Conservation (phyloP, 768 basidiomycete genomes). For the Mycena epipterygia region DNA sequence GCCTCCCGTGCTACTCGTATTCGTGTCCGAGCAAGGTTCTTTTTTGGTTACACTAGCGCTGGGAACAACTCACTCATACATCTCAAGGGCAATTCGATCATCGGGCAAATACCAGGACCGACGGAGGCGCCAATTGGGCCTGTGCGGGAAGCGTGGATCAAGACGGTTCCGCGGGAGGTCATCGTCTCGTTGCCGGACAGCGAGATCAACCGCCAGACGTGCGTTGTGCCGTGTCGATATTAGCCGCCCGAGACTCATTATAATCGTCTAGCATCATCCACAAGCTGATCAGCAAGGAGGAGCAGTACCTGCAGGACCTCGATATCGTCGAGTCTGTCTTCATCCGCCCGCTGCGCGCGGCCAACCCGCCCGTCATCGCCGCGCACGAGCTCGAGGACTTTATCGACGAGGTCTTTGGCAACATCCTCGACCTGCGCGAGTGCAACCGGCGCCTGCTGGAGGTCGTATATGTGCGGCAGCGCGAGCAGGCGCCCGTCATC, state of each 20-base stretch:
- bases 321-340: slow-evolving; percentile 83
- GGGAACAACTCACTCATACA: slow-evolving; percentile 4
- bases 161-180: slow-evolving; percentile 58
- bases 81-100: slow-evolving; percentile 49
- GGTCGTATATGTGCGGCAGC: slow-evolving; percentile 88
- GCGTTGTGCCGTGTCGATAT: slow-evolving; percentile 24
- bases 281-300: slow-evolving; percentile 90
- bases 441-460: slow-evolving; percentile 88
- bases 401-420: slow-evolving; percentile 91
- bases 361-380: slow-evolving; percentile 57
- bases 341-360: slow-evolving; percentile 61
- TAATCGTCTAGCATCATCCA: slow-evolving; percentile 76
- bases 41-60: slow-evolving; percentile 12
- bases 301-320: slow-evolving; percentile 91
- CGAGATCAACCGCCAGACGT: slow-evolving; percentile 89
- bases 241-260: not conserved
- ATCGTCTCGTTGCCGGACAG: slow-evolving; percentile 71
- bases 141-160: slow-evolving; percentile 59
- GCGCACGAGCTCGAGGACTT: slow-evolving; percentile 79
- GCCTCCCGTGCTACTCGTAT: slow-evolving; percentile 84
- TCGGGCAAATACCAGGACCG: slow-evolving; percentile 42
- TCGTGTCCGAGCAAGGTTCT: slow-evolving; percentile 77
- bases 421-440: slow-evolving; percentile 88
- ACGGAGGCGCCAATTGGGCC: slow-evolving; percentile 49
- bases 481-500: slow-evolving; percentile 87